phyloP scores from a whole-genome alignment of 1,284 basidiomycete species.

The Ceratobasidium sp. region DNA sequence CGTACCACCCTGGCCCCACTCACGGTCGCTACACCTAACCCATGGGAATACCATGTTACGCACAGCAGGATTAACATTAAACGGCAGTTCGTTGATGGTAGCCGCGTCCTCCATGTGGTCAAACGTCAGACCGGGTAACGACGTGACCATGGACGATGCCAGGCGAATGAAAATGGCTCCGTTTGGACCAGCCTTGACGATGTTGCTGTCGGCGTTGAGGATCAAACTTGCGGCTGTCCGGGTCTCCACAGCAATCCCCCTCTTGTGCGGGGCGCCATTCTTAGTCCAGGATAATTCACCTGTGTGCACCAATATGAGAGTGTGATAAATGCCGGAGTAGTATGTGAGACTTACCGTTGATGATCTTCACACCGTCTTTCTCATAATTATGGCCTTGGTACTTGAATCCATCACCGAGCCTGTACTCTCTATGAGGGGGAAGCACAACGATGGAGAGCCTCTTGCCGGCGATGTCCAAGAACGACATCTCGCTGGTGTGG shows the following conservation, averaged over 20 bases:
- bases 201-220: conserved; percentile 31
- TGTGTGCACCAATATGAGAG: conserved; percentile 9
- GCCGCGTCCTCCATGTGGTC: conserved; percentile 8
- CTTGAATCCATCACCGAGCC: conserved; percentile 9
- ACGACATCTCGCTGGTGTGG: conserved; percentile 48
- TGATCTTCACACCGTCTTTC: conserved; percentile 51
- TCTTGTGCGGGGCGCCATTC: conserved; percentile 15
- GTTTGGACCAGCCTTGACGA: conserved; percentile 48
- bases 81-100: conserved; percentile 2
- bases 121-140: background rate
- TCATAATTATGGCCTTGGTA: background rate
- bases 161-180: conserved; percentile 53
- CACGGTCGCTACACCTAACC: conserved; percentile 7
- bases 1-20: conserved; percentile 1
- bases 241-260: conserved; percentile 44
- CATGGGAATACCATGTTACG: conserved; percentile 17
- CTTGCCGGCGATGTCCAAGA: conserved; percentile 51
- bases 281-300: conserved; percentile 44
- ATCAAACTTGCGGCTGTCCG: conserved; percentile 39
- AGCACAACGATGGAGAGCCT: conserved; percentile 51
- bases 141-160: background rate
- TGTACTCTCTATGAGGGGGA: conserved; percentile 46
- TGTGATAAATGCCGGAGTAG: background rate
- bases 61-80: background rate
- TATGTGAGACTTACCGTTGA: conserved; percentile 48